Evolutionary conservation across 192 early-diverging fungal species (phyloP).

Genomic region (Helicostylum pulchrum): DNA sequence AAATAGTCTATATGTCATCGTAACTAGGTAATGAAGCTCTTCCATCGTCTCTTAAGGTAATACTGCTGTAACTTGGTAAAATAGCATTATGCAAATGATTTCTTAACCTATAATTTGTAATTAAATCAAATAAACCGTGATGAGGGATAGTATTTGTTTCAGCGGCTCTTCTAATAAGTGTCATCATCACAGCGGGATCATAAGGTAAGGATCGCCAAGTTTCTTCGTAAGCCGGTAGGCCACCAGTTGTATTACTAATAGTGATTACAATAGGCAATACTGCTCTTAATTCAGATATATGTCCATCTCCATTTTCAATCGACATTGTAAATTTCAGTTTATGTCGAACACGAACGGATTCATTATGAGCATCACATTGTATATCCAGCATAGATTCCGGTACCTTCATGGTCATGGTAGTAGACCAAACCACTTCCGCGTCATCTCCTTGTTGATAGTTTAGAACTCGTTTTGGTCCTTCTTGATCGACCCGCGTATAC

Average conservation of each 20-base stretch:
- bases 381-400: constrained; percentile 9
- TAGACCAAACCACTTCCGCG: constrained; percentile 6
- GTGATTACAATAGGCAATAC: constrained; percentile 30
- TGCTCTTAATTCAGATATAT: constrained; percentile 33
- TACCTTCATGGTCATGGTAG: constrained; percentile 1
- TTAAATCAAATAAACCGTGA: no score
- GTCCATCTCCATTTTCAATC: constrained; percentile 18
- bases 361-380: constrained; percentile 32
- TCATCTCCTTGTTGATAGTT: background rate
- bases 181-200: constrained; percentile 15
- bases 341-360: constrained; percentile 30
- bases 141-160: no score
- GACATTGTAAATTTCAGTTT: constrained; percentile 35
- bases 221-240: constrained; percentile 34
- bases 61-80: no score
- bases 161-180: background rate
- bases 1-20: no score
- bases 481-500: background rate
- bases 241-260: background rate
- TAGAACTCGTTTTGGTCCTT: background rate
- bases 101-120: no score
- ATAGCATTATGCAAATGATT: no score
- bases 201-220: constrained; percentile 28
- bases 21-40: no score
- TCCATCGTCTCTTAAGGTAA: no score